Evolutionary conservation across 768 basidiomycete species (phyloP).

Genomic region (Hypholoma sublateritium): DNA sequence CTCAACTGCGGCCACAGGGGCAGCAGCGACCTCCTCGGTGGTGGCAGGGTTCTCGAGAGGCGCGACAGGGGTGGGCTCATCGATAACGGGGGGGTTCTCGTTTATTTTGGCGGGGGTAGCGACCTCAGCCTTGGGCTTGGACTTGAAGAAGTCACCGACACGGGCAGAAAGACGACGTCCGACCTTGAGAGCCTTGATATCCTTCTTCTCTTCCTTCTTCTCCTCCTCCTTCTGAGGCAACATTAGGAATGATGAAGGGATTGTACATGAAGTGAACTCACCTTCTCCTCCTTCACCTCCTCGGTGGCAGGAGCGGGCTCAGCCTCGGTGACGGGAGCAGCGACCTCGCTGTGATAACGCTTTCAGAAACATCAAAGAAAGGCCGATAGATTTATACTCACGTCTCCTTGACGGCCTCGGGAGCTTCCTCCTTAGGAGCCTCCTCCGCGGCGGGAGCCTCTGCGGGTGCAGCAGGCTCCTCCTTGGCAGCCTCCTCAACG

Average conservation of each 20-base stretch:
- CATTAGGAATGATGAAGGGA: background rate
- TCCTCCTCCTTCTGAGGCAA: conserved; percentile 38
- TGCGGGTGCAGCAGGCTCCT: conserved; percentile 38
- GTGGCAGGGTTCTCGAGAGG: conserved; percentile 81
- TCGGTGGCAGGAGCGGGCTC: conserved; percentile 45
- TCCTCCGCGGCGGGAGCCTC: conserved; percentile 50
- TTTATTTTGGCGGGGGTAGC: conserved; percentile 78
- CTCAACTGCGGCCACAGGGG: conserved; percentile 36
- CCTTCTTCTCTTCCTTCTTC: conserved; percentile 50
- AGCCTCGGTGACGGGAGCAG: conserved; percentile 41
- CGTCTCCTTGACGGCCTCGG: conserved; percentile 74
- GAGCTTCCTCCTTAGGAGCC: conserved; percentile 64
- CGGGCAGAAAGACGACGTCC: conserved; percentile 83
- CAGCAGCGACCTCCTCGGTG: conserved; percentile 38
- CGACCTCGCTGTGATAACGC: conserved; percentile 24
- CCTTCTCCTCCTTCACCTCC: conserved; percentile 64
- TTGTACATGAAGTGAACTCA: conserved; percentile 19
- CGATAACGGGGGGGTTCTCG: conserved; percentile 87
- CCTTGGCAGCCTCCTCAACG: conserved; percentile 47
- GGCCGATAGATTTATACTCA: conserved; percentile 32
- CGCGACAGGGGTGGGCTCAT: conserved; percentile 77
- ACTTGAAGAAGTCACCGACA: conserved; percentile 81
- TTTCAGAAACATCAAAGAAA: background rate
- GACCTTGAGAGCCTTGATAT: conserved; percentile 59
- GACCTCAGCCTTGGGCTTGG: conserved; percentile 65